These are phyloP conservation scores for Suillus bovinus DNA, from an alignment of 768 basidiomycete genomes.

Conservation along the genomic window DNA sequence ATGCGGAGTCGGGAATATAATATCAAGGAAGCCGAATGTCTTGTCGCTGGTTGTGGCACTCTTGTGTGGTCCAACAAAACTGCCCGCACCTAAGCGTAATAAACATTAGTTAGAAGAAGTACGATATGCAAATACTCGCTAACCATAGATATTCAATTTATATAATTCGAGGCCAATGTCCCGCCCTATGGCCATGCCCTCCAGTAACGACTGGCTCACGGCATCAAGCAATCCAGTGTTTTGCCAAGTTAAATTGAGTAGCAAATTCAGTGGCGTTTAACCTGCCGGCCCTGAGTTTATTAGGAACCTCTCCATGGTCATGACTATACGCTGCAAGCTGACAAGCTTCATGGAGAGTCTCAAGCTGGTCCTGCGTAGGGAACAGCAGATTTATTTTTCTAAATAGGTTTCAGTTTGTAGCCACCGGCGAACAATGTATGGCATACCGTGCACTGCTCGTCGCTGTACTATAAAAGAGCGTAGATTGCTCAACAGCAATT, in stretches of 20 bases:
- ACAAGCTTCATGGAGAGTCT: slow-evolving; percentile 36
- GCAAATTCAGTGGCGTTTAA: slow-evolving; percentile 39
- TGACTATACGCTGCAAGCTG: slow-evolving; percentile 42
- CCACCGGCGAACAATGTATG: background rate
- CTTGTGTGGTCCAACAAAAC: slow-evolving; percentile 51
- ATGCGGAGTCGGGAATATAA: slow-evolving; percentile 49
- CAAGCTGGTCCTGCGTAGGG: slow-evolving; percentile 5
- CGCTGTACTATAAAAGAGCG: background rate
- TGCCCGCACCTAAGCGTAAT: slow-evolving; percentile 34
- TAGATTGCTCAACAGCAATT: background rate
- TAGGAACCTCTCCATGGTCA: slow-evolving; percentile 36
- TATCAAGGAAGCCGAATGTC: slow-evolving; percentile 55
- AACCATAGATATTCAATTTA: slow-evolving; percentile 50
- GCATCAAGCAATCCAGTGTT: slow-evolving; percentile 28
- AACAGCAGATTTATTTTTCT: slow-evolving; percentile 2
- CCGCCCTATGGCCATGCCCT: slow-evolving; percentile 19
- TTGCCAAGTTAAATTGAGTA: slow-evolving; percentile 31
- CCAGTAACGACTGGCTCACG: slow-evolving; percentile 23
- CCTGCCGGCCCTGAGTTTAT: slow-evolving; percentile 46
- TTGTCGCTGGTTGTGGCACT: slow-evolving; percentile 45
- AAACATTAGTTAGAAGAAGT: background rate
- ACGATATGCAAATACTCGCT: slow-evolving; percentile 1
- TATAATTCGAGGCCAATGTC: slow-evolving; percentile 37
- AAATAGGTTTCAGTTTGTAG: background rate
- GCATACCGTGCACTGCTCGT: background rate